phyloP scores from a whole-genome alignment of 1,139 yeast genomes.

The Hemisphaericaspora subhashii region DNA sequence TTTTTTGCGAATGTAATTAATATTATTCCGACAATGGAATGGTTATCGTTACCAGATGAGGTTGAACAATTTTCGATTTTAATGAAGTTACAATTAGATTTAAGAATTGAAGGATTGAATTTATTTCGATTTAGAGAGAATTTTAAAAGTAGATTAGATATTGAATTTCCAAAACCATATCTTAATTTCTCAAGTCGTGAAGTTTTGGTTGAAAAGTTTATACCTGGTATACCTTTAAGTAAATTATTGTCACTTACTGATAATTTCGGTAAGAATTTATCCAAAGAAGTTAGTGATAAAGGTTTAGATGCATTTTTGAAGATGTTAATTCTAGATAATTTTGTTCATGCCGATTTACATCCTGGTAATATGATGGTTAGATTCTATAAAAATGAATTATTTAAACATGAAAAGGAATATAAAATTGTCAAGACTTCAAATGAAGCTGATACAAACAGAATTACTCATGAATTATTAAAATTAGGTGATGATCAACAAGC shows the following conservation, averaged over 20 bases:
- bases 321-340: slow-evolving; percentile 89
- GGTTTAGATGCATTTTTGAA: slow-evolving; percentile 88
- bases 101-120: slow-evolving; percentile 86
- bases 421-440: slow-evolving; percentile 47
- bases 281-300: slow-evolving; percentile 79
- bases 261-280: slow-evolving; percentile 52
- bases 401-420: slow-evolving; percentile 46
- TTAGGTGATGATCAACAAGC: slow-evolving; percentile 39
- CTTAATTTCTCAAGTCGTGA: slow-evolving; percentile 63
- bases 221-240: slow-evolving; percentile 82
- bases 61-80: slow-evolving; percentile 82
- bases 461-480: slow-evolving; percentile 47
- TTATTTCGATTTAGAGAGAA: slow-evolving; percentile 66
- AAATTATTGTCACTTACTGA: slow-evolving; percentile 49
- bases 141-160: slow-evolving; percentile 57
- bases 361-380: slow-evolving; percentile 93
- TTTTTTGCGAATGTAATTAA: slow-evolving; percentile 74
- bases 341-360: slow-evolving; percentile 93
- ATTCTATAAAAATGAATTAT: slow-evolving; percentile 56
- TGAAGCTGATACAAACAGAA: slow-evolving; percentile 47
- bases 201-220: slow-evolving; percentile 82
- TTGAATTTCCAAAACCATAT: slow-evolving; percentile 82
- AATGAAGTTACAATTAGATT: slow-evolving; percentile 86
- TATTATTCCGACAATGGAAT: slow-evolving; percentile 88
- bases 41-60: slow-evolving; percentile 94